A percentile compares a stretch with the other conserved stretches of the same genome.
phyloP scores from a whole-genome alignment of 1,139 yeast species.

The Debaryomyces subglobosus region DNA sequence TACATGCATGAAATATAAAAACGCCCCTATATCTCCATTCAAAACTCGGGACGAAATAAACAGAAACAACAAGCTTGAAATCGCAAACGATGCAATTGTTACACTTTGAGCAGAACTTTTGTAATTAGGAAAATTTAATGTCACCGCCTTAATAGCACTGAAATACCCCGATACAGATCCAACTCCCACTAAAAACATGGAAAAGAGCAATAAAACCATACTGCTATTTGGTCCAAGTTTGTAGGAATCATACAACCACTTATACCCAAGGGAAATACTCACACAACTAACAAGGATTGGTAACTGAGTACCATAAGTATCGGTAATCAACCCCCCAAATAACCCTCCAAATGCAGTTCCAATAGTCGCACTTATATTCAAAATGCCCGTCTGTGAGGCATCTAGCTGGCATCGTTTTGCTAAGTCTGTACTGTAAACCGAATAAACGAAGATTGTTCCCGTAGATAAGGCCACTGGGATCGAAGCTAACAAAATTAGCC shows the following conservation, averaged over 20 bases:
- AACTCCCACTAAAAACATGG: constrained; percentile 37
- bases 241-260: constrained; percentile 28
- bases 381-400: constrained; percentile 32
- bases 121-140: constrained; percentile 33
- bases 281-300: constrained; percentile 34
- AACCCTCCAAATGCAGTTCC: constrained; percentile 40
- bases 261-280: constrained; percentile 29
- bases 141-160: constrained; percentile 38
- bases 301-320: constrained; percentile 36
- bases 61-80: constrained; percentile 34
- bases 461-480: constrained; percentile 37
- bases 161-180: constrained; percentile 40
- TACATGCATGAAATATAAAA: constrained; percentile 27
- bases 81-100: constrained; percentile 44
- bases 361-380: constrained; percentile 34
- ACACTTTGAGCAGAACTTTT: constrained; percentile 41
- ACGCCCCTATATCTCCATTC: constrained; percentile 25
- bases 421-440: constrained; percentile 37
- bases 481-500: constrained; percentile 29
- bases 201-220: constrained; percentile 21
- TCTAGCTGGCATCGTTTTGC: constrained; percentile 33
- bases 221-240: constrained; percentile 20
- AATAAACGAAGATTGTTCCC: constrained; percentile 38
- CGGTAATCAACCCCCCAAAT: constrained; percentile 35
- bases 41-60: constrained; percentile 25